Percentiles rank a stretch among this genome's conserved stretches.
These are phyloP conservation scores for Zygoascus flipseniorum DNA, from an alignment of 805 yeast species.

Conservation along the genomic window DNA sequence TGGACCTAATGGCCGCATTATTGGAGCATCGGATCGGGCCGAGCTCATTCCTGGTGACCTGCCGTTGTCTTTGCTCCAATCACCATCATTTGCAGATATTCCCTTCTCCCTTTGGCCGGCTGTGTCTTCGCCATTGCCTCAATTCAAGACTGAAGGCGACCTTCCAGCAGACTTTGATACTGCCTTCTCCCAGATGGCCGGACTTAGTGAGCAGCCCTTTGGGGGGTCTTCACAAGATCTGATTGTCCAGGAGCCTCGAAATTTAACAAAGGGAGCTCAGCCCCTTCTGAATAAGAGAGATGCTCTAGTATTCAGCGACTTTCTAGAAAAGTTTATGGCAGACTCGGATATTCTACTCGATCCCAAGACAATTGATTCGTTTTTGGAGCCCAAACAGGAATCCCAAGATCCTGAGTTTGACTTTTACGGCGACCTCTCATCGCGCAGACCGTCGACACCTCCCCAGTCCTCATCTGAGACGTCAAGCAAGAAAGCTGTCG, in stretches of 20 bases:
- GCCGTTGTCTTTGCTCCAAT: neutral
- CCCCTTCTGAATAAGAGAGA: slow-evolving; percentile 24
- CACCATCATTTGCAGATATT: neutral
- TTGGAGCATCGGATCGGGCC: neutral
- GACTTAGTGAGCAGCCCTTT: neutral
- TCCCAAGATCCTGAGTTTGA: neutral
- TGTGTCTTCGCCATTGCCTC: neutral
- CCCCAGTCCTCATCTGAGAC: slow-evolving; percentile 2
- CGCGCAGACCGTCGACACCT: slow-evolving; percentile 33
- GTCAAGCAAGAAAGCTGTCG: neutral
- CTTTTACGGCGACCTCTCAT: neutral
- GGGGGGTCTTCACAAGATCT: neutral
- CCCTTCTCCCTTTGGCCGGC: neutral
- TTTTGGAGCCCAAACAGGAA: neutral
- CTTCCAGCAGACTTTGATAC: slow-evolving; percentile 17
- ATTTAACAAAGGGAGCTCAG: neutral
- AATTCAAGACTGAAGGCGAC: neutral
- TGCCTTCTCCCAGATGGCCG: slow-evolving; percentile 14
- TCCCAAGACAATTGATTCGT: slow-evolving; percentile 12
- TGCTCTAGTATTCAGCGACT: slow-evolving; percentile 22
- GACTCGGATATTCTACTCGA: slow-evolving; percentile 26
- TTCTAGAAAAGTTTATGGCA: slow-evolving; percentile 23
- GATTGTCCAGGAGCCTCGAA: neutral
- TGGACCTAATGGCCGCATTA: neutral
- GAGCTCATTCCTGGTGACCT: neutral